A percentile compares a stretch with the other conserved stretches of the same genome.
These are phyloP conservation scores for Cladosporium halotolerans DNA, from an alignment of 2,329 filamentous ascomycete genomes.

Conservation along the genomic window DNA sequence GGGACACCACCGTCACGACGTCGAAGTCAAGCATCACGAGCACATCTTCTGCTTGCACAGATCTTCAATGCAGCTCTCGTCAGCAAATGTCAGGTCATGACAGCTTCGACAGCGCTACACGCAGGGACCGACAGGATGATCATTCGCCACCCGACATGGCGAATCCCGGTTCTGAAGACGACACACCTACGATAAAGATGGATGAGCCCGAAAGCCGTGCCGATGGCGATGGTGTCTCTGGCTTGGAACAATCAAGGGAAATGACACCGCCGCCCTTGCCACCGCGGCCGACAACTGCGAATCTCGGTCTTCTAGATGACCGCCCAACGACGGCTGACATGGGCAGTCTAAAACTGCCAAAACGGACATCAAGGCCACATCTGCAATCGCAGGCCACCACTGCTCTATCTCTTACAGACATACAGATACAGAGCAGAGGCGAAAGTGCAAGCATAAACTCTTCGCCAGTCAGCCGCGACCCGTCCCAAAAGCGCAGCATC, in stretches of 20 bases:
- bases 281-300: slow-evolving; percentile 25
- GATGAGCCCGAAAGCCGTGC: neutral
- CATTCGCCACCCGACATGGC: slow-evolving; percentile 4
- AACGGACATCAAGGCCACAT: slow-evolving; percentile 33
- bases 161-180: neutral
- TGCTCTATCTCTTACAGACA: slow-evolving; percentile 73
- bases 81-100: slow-evolving; percentile 9
- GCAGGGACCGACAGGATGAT: neutral
- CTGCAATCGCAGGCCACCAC: slow-evolving; percentile 67
- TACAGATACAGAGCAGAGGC: slow-evolving; percentile 69
- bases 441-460: slow-evolving; percentile 17
- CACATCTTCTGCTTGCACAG: neutral
- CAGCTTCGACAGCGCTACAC: slow-evolving; percentile 1
- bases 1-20: neutral
- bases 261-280: slow-evolving; percentile 33
- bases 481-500: slow-evolving; percentile 36
- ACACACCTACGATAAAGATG: neutral
- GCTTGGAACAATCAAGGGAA: slow-evolving; percentile 24
- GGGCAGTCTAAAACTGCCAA: slow-evolving; percentile 29
- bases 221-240: neutral
- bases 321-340: slow-evolving; percentile 14
- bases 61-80: neutral
- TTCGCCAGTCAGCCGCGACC: slow-evolving; percentile 25
- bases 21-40: neutral
- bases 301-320: slow-evolving; percentile 26